Percentiles rank a stretch among this genome's conserved stretches.
These are phyloP conservation scores for Vigna hirtella DNA, from an alignment of 306 rosid species.

Conservation along the genomic window DNA sequence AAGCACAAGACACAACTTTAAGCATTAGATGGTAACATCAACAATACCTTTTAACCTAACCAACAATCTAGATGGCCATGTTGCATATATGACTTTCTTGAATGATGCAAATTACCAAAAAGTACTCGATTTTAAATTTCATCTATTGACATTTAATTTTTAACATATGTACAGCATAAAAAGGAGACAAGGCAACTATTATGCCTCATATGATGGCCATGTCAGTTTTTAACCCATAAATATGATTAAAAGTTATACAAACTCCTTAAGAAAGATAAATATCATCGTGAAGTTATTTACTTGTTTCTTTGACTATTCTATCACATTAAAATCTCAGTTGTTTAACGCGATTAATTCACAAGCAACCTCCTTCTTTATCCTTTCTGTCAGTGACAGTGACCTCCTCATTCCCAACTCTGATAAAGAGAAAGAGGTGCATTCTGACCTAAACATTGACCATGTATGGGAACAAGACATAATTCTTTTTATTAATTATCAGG, in stretches of 20 bases:
- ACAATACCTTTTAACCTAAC: conserved; percentile 13
- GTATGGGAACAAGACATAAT: conserved; percentile 10
- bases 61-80: conserved; percentile 7
- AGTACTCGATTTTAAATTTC: not conserved
- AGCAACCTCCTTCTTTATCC: conserved; percentile 13
- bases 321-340: conserved; percentile 8
- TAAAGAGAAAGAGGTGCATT: conserved; percentile 19
- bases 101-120: conserved; percentile 17
- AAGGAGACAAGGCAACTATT: not conserved
- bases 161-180: conserved; percentile 6
- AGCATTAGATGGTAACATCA: conserved; percentile 26
- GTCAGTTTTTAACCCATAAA: conserved; percentile 32
- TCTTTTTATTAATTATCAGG: conserved; percentile 7
- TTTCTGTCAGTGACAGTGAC: not conserved
- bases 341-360: conserved; percentile 8
- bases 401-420: conserved; percentile 15
- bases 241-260: not conserved
- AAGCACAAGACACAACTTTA: conserved; percentile 21
- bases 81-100: conserved; percentile 11
- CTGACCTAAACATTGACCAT: conserved; percentile 6
- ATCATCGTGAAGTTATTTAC: not conserved
- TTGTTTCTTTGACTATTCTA: conserved; percentile 10
- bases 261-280: conserved; percentile 1
- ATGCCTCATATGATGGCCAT: conserved; percentile 21
- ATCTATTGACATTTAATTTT: not conserved